Evolutionary conservation across 139 green algal genomes (phyloP).

Genomic region (Closterium sp.): DNA sequence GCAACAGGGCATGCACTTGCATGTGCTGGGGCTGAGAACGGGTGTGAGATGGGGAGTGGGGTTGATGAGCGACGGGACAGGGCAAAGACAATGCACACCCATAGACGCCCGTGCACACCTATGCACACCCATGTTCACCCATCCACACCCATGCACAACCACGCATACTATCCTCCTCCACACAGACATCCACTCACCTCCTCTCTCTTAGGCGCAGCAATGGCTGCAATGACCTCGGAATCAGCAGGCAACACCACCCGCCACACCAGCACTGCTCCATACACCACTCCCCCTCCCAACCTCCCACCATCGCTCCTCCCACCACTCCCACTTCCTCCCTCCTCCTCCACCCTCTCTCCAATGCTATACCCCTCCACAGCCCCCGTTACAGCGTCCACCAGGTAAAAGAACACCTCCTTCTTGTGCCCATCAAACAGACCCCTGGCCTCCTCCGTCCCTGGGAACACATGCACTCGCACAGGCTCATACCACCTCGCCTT

Average conservation of each 20-base stretch:
- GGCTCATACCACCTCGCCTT: background rate
- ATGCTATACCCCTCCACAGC: slow-evolving; percentile 37
- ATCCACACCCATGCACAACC: background rate
- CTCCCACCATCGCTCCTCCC: background rate
- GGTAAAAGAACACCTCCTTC: slow-evolving; percentile 51
- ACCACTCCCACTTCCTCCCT: background rate
- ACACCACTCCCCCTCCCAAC: slow-evolving; percentile 1
- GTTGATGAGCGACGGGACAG: too few relatives aligned
- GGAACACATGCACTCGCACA: slow-evolving; percentile 6
- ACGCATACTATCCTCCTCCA: too few relatives aligned
- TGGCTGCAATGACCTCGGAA: slow-evolving; percentile 1
- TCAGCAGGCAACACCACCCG: slow-evolving; percentile 28
- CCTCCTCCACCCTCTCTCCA: background rate
- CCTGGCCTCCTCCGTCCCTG: slow-evolving; percentile 5
- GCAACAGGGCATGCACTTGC: too few relatives aligned
- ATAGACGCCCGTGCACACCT: too few relatives aligned
- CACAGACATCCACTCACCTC: slow-evolving; percentile 11
- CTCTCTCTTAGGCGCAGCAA: background rate
- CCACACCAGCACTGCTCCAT: slow-evolving; percentile 46
- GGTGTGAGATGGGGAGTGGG: too few relatives aligned
- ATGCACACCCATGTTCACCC: too few relatives aligned
- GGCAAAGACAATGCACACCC: background rate
- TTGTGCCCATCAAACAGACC: slow-evolving; percentile 14
- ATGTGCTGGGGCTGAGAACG: too few relatives aligned
- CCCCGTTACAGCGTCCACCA: slow-evolving; percentile 36